phyloP scores from a whole-genome alignment of 2,329 filamentous ascomycete species.

The Basipetospora chlamydospora region DNA sequence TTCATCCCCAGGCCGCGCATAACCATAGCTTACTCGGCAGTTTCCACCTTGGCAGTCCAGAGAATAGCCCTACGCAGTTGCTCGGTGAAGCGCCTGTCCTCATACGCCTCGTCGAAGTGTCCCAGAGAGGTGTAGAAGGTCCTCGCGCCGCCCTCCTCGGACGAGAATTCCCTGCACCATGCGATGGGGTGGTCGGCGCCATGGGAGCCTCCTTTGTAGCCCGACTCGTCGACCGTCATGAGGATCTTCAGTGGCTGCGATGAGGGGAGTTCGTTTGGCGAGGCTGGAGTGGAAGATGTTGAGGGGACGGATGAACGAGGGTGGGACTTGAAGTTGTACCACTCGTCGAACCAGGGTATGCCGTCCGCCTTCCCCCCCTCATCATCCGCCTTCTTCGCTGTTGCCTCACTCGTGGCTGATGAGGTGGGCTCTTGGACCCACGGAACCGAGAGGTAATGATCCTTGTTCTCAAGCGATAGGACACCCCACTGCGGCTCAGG shows the following conservation, averaged over 20 bases:
- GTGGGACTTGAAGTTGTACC: conserved; percentile 23
- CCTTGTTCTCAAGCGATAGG: conserved; percentile 15
- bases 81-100: conserved; percentile 12
- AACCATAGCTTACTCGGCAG: no score
- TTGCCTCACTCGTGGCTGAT: no score
- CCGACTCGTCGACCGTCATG: conserved; percentile 20
- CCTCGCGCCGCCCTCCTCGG: no score
- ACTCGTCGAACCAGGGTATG: conserved; percentile 22
- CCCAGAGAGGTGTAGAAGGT: conserved; percentile 27
- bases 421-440: no score
- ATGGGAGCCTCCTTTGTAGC: conserved; percentile 20
- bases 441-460: conserved; percentile 16
- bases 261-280: no score
- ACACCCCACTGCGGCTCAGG: conserved; percentile 20
- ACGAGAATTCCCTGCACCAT: conserved; percentile 24
- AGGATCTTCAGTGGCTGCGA: conserved; percentile 15
- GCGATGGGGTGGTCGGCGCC: conserved; percentile 23
- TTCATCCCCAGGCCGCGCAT: no score
- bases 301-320: no score
- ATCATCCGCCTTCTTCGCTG: not conserved
- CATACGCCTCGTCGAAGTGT: conserved; percentile 25
- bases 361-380: not conserved
- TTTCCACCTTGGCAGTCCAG: conserved; percentile 1
- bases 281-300: no score
- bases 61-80: conserved; percentile 1